Evolutionary conservation across 2,329 filamentous ascomycete genomes (phyloP).

Genomic region (Fusarium tricinctum): DNA sequence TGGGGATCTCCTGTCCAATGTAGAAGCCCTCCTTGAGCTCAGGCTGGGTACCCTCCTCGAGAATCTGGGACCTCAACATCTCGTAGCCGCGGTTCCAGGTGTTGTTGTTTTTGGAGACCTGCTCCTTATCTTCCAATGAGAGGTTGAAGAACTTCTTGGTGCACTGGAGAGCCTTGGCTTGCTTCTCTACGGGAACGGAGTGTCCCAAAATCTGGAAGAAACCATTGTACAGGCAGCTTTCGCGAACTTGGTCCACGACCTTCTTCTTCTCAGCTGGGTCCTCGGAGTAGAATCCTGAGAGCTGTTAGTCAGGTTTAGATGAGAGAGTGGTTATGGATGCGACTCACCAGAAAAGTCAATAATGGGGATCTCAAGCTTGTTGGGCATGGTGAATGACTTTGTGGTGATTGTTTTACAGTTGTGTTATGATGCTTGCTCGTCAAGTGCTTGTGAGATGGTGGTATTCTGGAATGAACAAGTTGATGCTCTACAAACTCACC

Average conservation of each 20-base stretch:
- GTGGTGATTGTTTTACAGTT: too few species aligned
- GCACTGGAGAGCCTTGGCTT: slow-evolving; percentile 1
- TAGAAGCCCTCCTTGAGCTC: slow-evolving; percentile 62
- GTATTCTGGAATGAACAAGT: too few species aligned
- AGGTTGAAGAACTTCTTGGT: slow-evolving; percentile 55
- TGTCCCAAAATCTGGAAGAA: slow-evolving; percentile 17
- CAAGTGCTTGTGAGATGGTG: too few species aligned
- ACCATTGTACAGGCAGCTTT: slow-evolving; percentile 8
- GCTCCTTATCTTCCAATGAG: slow-evolving; percentile 60
- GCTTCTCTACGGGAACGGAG: not conserved
- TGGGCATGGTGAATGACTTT: too few species aligned
- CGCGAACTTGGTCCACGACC: slow-evolving; percentile 3
- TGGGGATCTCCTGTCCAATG: slow-evolving; percentile 57
- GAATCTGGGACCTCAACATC: slow-evolving; percentile 60
- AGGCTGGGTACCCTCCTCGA: slow-evolving; percentile 60
- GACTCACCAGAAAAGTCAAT: too few species aligned
- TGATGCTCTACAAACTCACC: too few species aligned
- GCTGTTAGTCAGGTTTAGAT: too few species aligned
- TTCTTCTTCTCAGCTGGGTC: too few species aligned
- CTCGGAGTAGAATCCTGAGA: too few species aligned
- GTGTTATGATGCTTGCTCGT: too few species aligned
- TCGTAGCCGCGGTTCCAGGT: slow-evolving; percentile 65
- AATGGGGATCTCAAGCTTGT: too few species aligned
- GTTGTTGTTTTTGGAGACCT: slow-evolving; percentile 56
- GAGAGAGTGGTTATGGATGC: too few species aligned